These are phyloP conservation scores for Withania somnifera DNA, from an alignment of 305 asterid species.

Conservation along the genomic window DNA sequence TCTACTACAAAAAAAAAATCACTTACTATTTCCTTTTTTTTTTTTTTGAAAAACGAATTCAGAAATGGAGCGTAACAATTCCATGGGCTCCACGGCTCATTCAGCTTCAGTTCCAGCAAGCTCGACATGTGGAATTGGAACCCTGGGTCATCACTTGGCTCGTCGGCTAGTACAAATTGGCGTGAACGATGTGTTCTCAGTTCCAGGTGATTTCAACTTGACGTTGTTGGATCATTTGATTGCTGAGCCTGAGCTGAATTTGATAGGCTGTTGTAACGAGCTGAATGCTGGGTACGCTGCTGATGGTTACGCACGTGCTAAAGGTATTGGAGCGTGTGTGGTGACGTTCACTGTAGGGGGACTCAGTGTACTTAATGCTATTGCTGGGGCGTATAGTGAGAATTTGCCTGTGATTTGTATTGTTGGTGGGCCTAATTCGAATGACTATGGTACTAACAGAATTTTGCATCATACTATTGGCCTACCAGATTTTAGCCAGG, in stretches of 20 bases:
- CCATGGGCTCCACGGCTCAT: constrained; percentile 3
- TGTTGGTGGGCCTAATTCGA: constrained; percentile 87
- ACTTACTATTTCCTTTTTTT: neutral
- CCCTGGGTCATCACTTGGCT: neutral
- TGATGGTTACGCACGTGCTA: constrained; percentile 75
- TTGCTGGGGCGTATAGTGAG: constrained; percentile 92
- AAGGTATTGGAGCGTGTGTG: constrained; percentile 85
- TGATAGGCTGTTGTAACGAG: constrained; percentile 70
- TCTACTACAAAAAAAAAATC: neutral
- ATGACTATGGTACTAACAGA: constrained; percentile 69
- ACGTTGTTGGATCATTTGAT: constrained; percentile 4
- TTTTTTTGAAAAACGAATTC: neutral
- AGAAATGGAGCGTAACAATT: neutral
- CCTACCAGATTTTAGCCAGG: constrained; percentile 76
- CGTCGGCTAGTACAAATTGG: constrained; percentile 10
- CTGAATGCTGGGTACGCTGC: constrained; percentile 93
- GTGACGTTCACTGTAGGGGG: constrained; percentile 91
- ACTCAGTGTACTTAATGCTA: constrained; percentile 67
- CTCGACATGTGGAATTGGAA: constrained; percentile 32
- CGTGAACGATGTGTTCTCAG: constrained; percentile 1
- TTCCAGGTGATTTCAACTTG: constrained; percentile 8
- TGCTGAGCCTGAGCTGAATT: constrained; percentile 9
- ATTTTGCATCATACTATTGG: constrained; percentile 89
- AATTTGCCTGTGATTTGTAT: constrained; percentile 74
- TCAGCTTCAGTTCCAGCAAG: constrained; percentile 16